Evolutionary conservation across 768 basidiomycete species (phyloP).

Genomic region (Russula sp.): DNA sequence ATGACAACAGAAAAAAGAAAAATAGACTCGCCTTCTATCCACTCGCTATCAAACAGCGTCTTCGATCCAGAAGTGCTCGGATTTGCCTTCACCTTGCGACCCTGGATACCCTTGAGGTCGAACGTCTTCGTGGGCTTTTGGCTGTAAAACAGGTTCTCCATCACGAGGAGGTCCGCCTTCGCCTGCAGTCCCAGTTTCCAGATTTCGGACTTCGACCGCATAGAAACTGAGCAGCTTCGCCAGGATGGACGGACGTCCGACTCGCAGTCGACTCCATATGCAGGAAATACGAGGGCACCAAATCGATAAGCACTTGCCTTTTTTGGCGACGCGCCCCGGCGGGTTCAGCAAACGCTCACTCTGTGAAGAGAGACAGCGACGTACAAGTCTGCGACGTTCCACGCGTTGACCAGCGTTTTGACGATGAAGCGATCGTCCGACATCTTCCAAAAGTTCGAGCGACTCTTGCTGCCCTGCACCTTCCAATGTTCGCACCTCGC

Average conservation of each 20-base stretch:
- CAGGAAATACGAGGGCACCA: constrained; percentile 72
- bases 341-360: neutral
- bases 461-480: constrained; percentile 77
- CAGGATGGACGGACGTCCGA: constrained; percentile 59
- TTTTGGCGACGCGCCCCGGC: neutral
- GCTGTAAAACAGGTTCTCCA: constrained; percentile 80
- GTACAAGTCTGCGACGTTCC: constrained; percentile 82
- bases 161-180: constrained; percentile 71
- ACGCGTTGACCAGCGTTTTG: constrained; percentile 80
- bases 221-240: constrained; percentile 82
- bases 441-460: constrained; percentile 78
- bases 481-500: constrained; percentile 57
- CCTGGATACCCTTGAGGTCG: constrained; percentile 81
- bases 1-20: neutral
- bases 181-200: constrained; percentile 62
- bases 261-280: constrained; percentile 68
- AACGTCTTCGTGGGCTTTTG: constrained; percentile 64
- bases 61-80: constrained; percentile 37
- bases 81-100: constrained; percentile 56
- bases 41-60: constrained; percentile 77
- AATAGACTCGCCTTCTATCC: constrained; percentile 57
- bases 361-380: constrained; percentile 26
- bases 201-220: constrained; percentile 67
- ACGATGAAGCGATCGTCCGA: constrained; percentile 72
- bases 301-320: constrained; percentile 73